phyloP scores from a whole-genome alignment of 495 filamentous ascomycete species.

The Tuber aestivum region DNA sequence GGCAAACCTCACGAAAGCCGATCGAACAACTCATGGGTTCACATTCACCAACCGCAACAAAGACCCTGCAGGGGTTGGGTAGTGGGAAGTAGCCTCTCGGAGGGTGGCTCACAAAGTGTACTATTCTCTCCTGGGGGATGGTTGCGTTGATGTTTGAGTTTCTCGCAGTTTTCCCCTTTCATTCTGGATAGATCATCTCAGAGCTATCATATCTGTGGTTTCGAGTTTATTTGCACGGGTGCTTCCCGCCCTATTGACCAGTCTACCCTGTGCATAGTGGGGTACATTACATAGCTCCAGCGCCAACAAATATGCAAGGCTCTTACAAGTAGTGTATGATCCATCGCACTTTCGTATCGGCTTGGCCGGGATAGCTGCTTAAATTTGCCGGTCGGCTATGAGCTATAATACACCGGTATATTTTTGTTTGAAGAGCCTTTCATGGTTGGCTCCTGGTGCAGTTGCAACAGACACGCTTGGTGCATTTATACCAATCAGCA shows the following conservation, averaged over 20 bases:
- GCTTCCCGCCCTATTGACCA: neutral
- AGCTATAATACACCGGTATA: neutral
- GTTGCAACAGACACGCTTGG: neutral
- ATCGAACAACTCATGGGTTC: neutral
- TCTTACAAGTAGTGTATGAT: slow-evolving; percentile 1
- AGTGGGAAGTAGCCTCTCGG: neutral
- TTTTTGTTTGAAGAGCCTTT: neutral
- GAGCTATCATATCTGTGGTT: neutral
- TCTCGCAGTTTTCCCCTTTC: neutral
- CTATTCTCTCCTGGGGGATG: neutral
- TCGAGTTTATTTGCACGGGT: neutral
- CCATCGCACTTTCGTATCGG: neutral
- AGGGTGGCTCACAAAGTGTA: neutral
- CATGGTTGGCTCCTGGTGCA: slow-evolving; percentile 6
- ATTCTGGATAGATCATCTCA: neutral
- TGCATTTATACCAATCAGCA: neutral
- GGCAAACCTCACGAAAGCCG: neutral
- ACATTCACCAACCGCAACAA: neutral
- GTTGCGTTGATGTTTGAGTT: neutral
- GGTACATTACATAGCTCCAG: neutral
- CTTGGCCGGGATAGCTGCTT: neutral
- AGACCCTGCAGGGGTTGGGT: neutral
- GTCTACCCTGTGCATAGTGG: neutral
- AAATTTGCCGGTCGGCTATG: neutral
- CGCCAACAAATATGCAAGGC: neutral